phyloP scores from a whole-genome alignment of 2,329 filamentous ascomycete species.

The Bipolaris oryzae region DNA sequence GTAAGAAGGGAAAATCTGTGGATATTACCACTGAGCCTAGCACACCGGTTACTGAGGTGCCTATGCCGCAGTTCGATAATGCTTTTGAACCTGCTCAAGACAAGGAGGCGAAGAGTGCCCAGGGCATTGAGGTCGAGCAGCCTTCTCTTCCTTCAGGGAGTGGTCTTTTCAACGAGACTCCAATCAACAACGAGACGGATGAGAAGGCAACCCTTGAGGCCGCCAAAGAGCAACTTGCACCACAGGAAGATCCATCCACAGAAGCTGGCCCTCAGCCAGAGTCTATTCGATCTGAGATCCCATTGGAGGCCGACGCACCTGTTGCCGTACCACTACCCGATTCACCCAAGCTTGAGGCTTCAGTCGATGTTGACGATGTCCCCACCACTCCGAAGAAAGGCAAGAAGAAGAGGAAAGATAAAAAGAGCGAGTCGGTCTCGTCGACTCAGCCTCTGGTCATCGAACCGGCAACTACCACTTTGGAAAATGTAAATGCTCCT shows the following conservation, averaged over 20 bases:
- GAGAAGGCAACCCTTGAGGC: slow-evolving; percentile 1
- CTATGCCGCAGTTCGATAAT: slow-evolving; percentile 8
- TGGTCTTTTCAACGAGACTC: not conserved
- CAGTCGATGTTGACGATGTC: not conserved
- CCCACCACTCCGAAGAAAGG: slow-evolving; percentile 29
- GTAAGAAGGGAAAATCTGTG: slow-evolving; percentile 27
- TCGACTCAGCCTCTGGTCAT: slow-evolving; percentile 25
- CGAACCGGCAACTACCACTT: slow-evolving; percentile 9
- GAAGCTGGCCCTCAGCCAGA: not conserved
- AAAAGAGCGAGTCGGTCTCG: slow-evolving; percentile 27
- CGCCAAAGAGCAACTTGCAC: not conserved
- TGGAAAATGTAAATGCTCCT: slow-evolving; percentile 3
- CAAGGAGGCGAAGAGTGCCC: slow-evolving; percentile 20
- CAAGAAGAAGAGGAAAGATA: slow-evolving; percentile 41
- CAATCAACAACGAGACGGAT: not conserved
- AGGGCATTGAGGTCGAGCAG: slow-evolving; percentile 8
- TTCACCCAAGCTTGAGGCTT: not conserved
- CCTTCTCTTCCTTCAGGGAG: not conserved
- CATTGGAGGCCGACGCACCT: not conserved
- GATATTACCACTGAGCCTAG: slow-evolving; percentile 15
- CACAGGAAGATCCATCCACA: not conserved
- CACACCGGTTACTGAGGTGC: slow-evolving; percentile 13
- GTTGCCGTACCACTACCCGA: slow-evolving; percentile 3
- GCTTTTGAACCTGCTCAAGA: slow-evolving; percentile 5
- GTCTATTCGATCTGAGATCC: not conserved